Percentiles rank a stretch among this genome's conserved stretches.
phyloP scores from a whole-genome alignment of 805 yeast species.

The Wickerhamiella nectarea region DNA sequence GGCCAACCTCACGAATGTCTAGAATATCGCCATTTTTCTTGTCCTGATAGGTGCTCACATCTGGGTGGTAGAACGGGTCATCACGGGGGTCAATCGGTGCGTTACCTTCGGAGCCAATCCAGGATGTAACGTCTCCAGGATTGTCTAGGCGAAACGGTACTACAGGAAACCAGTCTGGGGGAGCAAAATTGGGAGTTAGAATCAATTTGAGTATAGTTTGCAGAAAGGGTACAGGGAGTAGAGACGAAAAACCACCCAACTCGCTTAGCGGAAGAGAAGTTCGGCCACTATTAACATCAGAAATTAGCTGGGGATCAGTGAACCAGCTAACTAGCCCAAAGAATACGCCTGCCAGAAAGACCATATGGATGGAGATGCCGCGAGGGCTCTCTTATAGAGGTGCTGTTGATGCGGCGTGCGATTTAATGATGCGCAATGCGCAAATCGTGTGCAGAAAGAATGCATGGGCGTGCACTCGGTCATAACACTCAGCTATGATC shows the following conservation, averaged over 20 bases:
- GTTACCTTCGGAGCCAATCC: neutral
- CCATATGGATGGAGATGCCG: too few relatives aligned
- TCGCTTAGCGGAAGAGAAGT: neutral
- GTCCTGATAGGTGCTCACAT: constrained; percentile 3
- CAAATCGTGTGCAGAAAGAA: too few relatives aligned
- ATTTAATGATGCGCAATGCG: too few relatives aligned
- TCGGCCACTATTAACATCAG: too few relatives aligned
- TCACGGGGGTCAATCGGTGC: constrained; percentile 8
- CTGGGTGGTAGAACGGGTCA: constrained; percentile 13
- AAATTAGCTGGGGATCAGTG: too few relatives aligned
- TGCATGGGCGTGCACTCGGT: too few relatives aligned
- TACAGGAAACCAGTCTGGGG: constrained; percentile 18
- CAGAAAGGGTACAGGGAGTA: constrained; percentile 16
- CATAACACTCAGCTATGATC: too few relatives aligned
- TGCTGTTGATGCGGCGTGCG: too few relatives aligned
- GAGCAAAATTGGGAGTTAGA: constrained; percentile 17
- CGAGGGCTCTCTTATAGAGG: too few relatives aligned
- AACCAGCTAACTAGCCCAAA: too few relatives aligned
- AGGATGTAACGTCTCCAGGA: neutral
- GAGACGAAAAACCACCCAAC: neutral
- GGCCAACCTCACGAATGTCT: constrained; percentile 11
- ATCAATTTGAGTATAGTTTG: constrained; percentile 25
- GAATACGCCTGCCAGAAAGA: too few relatives aligned
- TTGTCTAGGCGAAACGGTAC: neutral
- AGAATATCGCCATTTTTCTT: constrained; percentile 14